Conservation (phyloP, 805 yeast species). For the Danielia reshetovae region DNA sequence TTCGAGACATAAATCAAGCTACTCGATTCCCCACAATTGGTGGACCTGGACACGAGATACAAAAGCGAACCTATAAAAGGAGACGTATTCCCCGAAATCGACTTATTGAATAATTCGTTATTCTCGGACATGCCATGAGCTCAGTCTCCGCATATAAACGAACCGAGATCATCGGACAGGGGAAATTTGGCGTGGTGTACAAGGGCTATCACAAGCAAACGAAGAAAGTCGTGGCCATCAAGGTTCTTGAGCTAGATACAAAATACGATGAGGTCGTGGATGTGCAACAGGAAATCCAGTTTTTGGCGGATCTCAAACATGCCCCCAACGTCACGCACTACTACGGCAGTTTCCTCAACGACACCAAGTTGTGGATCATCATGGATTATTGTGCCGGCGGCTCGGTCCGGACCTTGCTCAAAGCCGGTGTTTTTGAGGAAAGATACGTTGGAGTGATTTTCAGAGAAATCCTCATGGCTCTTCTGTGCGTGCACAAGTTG, state of each 20-base stretch:
- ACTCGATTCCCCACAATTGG: no score
- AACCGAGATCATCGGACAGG: constrained; percentile 90
- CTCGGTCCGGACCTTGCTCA: constrained; percentile 75
- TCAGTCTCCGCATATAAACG: constrained; percentile 49
- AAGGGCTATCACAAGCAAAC: constrained; percentile 73
- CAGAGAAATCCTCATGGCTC: constrained; percentile 75
- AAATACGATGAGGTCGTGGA: constrained; percentile 92
- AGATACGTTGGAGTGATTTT: constrained; percentile 76
- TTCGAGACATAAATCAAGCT: no score
- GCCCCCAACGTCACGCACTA: constrained; percentile 93
- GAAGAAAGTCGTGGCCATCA: constrained; percentile 83
- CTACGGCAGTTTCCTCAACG: constrained; percentile 81
- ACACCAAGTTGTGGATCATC: constrained; percentile 92
- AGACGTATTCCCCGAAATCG: no score
- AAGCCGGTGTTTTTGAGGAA: constrained; percentile 88
- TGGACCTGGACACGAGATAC: no score
- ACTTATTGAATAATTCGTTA: no score
- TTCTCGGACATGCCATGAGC: no score
- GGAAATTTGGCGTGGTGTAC: constrained; percentile 95
- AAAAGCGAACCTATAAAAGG: no score
- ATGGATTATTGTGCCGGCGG: constrained; percentile 99
- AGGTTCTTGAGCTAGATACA: constrained; percentile 87
- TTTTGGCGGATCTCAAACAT: constrained; percentile 73
- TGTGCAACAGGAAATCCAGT: constrained; percentile 88
- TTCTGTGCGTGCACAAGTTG: constrained; percentile 75